Evolutionary conservation across 2,329 filamentous ascomycete species (phyloP).

Genomic region (Sporothrix euskadiensis): DNA sequence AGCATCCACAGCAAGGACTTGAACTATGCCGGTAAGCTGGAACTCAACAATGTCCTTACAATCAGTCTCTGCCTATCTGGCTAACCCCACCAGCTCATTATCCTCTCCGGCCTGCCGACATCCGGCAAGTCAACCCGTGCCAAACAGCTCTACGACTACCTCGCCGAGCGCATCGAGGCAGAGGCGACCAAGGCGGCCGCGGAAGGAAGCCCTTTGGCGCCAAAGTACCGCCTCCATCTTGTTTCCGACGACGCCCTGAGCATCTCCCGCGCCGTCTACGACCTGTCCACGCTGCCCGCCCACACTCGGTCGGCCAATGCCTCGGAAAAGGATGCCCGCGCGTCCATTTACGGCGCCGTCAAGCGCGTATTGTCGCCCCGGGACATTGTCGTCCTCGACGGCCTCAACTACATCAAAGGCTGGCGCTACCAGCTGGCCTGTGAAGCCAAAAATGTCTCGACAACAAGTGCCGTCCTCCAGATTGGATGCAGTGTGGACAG

Average conservation of each 20-base stretch:
- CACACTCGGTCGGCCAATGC: slow-evolving; percentile 70
- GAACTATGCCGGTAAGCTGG: slow-evolving; percentile 27
- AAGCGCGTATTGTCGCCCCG: slow-evolving; percentile 71
- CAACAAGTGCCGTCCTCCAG: slow-evolving; percentile 72
- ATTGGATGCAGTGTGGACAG: slow-evolving; percentile 58
- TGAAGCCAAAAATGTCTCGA: slow-evolving; percentile 77
- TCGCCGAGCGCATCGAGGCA: slow-evolving; percentile 57
- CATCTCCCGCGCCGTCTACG: slow-evolving; percentile 70
- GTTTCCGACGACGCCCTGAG: slow-evolving; percentile 72
- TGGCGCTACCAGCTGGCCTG: slow-evolving; percentile 86
- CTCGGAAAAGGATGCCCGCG: slow-evolving; percentile 79
- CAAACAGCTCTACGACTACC: slow-evolving; percentile 64
- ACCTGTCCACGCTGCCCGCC: slow-evolving; percentile 56
- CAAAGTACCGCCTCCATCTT: slow-evolving; percentile 66
- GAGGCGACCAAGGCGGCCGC: slow-evolving; percentile 30
- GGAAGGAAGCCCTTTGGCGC: not conserved
- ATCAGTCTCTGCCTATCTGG: too few species aligned
- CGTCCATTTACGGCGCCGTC: slow-evolving; percentile 72
- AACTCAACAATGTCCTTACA: not conserved
- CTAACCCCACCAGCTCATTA: slow-evolving; percentile 56
- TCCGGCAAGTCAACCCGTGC: slow-evolving; percentile 69
- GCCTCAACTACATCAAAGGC: slow-evolving; percentile 85
- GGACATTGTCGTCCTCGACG: slow-evolving; percentile 78
- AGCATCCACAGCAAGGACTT: not conserved
- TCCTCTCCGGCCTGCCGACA: slow-evolving; percentile 65